Evolutionary conservation across 345 rosid species (phyloP).

Genomic region (Moricandia arvensis): DNA sequence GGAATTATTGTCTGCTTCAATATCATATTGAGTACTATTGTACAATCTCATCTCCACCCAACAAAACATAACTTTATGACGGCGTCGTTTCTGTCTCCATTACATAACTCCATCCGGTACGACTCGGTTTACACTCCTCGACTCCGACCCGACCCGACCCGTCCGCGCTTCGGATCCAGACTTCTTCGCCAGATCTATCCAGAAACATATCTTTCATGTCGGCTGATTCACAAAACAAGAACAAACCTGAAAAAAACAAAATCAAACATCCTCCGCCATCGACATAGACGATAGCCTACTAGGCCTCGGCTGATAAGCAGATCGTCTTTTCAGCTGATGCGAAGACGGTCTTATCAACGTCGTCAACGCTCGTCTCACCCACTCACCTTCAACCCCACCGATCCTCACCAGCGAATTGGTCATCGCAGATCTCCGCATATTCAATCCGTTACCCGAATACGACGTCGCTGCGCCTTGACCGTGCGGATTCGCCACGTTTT

Average conservation of each 20-base stretch:
- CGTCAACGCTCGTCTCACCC: slow-evolving; percentile 78
- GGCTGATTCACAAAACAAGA: slow-evolving; percentile 12
- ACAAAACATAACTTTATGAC: slow-evolving; percentile 25
- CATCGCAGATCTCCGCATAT: slow-evolving; percentile 90
- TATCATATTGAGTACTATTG: slow-evolving; percentile 40
- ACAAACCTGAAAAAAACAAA: slow-evolving; percentile 33
- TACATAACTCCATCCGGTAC: slow-evolving; percentile 29
- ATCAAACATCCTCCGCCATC: slow-evolving; percentile 42
- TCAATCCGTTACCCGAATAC: slow-evolving; percentile 56
- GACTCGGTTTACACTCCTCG: neutral
- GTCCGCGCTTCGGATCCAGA: neutral
- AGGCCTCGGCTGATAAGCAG: slow-evolving; percentile 58
- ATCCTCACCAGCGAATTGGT: slow-evolving; percentile 82
- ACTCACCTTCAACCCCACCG: slow-evolving; percentile 95
- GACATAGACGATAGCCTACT: slow-evolving; percentile 80
- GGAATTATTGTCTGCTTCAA: slow-evolving; percentile 42
- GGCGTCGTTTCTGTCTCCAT: slow-evolving; percentile 27
- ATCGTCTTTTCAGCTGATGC: slow-evolving; percentile 71
- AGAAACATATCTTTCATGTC: slow-evolving; percentile 8
- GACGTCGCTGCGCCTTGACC: slow-evolving; percentile 38
- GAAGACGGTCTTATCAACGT: slow-evolving; percentile 87
- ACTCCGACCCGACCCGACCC: neutral
- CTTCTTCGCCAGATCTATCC: slow-evolving; percentile 21
- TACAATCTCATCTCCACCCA: slow-evolving; percentile 50
- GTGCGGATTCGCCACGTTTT: slow-evolving; percentile 35